These are phyloP conservation scores for Iris pallida DNA, from an alignment of 116 monocot species.

Conservation along the genomic window DNA sequence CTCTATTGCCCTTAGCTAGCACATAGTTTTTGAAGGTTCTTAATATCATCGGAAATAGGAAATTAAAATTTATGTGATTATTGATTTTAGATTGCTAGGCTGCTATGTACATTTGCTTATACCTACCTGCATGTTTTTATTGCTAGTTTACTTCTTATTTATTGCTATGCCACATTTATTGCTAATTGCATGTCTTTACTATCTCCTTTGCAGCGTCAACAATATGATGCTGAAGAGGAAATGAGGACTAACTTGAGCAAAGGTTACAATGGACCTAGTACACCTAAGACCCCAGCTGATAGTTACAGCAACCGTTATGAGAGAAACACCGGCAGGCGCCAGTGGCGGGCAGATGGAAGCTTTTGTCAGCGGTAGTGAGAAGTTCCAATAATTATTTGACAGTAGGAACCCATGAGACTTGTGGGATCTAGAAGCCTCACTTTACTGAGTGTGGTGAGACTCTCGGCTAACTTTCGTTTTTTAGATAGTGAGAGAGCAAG, in stretches of 20 bases:
- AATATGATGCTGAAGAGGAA: constrained; percentile 18
- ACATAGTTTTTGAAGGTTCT: too few species aligned
- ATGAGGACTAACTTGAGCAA: constrained; percentile 3
- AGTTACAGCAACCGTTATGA: constrained; percentile 2
- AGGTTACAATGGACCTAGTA: not conserved
- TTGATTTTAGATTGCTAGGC: not conserved
- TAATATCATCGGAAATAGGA: not conserved
- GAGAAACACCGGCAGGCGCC: not conserved
- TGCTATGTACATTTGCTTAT: not conserved
- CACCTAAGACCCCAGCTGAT: constrained; percentile 15
- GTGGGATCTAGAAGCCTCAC: not conserved
- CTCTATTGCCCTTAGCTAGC: too few species aligned
- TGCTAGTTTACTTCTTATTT: not conserved
- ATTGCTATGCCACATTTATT: too few species aligned
- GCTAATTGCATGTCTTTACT: not conserved
- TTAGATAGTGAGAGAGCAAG: not conserved
- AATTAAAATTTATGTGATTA: not conserved
- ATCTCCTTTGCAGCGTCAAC: constrained; percentile 3
- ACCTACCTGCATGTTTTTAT: not conserved
- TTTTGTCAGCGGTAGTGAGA: not conserved
- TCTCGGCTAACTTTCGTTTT: too few species aligned
- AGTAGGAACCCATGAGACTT: not conserved
- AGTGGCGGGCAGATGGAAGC: constrained; percentile 6
- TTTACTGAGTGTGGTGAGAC: not conserved
- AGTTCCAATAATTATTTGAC: not conserved